These are phyloP conservation scores for Kazachstania sp. DNA, from an alignment of 1,139 yeast genomes.

Conservation along the genomic window DNA sequence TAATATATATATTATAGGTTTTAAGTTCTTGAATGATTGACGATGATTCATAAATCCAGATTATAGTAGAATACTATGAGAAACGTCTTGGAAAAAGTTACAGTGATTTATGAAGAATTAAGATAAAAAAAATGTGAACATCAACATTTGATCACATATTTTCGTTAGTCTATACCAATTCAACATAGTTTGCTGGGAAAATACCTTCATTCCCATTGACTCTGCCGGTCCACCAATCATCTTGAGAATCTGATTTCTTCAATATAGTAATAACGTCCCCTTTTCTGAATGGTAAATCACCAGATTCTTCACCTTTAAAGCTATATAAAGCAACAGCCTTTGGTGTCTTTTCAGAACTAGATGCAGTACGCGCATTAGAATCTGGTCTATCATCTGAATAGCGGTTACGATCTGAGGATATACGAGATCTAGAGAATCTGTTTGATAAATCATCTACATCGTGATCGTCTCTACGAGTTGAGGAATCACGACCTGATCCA, in stretches of 20 bases:
- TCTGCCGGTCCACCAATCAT: slow-evolving; percentile 99
- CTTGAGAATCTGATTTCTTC: slow-evolving; percentile 79
- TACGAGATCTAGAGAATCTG: slow-evolving; percentile 27
- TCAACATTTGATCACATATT: background rate
- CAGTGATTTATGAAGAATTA: background rate
- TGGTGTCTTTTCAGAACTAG: slow-evolving; percentile 36
- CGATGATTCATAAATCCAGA: no score
- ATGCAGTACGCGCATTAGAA: slow-evolving; percentile 9
- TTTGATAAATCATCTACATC: slow-evolving; percentile 30
- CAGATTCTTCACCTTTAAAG: slow-evolving; percentile 79
- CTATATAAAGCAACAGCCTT: slow-evolving; percentile 87
- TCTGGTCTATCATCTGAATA: slow-evolving; percentile 34
- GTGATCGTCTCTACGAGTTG: slow-evolving; percentile 9
- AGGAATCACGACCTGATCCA: slow-evolving; percentile 1
- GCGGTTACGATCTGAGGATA: slow-evolving; percentile 25
- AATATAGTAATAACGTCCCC: slow-evolving; percentile 88
- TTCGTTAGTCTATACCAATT: slow-evolving; percentile 42
- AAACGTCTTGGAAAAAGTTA: no score
- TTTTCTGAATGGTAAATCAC: slow-evolving; percentile 85
- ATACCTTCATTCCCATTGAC: slow-evolving; percentile 79
- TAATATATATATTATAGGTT: no score
- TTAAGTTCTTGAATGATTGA: no score
- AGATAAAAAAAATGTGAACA: background rate
- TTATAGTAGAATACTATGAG: no score
- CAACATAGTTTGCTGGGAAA: slow-evolving; percentile 96